Evolutionary conservation across 345 rosid genomes (phyloP).

Genomic region (Diplotaxis tenuifolia): DNA sequence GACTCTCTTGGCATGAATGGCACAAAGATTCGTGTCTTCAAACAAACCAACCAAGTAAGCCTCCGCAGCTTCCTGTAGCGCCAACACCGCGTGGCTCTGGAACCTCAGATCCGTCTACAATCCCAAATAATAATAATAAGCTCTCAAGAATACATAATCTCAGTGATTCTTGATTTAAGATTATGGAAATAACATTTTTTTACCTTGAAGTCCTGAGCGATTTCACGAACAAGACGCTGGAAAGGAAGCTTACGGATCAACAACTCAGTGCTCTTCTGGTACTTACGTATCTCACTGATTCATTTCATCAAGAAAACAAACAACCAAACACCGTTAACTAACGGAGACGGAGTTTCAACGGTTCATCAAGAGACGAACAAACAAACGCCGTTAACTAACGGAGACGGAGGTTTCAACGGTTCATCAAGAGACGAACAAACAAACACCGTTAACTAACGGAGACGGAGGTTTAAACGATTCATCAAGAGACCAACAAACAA

Average conservation of each 20-base stretch:
- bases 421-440: too few relatives aligned
- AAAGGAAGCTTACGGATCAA: slow-evolving; percentile 71
- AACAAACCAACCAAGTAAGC: slow-evolving; percentile 73
- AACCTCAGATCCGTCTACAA: slow-evolving; percentile 62
- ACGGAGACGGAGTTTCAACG: too few relatives aligned
- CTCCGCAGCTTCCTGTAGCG: slow-evolving; percentile 77
- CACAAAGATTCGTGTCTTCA: slow-evolving; percentile 53
- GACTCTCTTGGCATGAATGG: slow-evolving; percentile 67
- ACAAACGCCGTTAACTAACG: too few relatives aligned
- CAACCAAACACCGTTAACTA: too few relatives aligned
- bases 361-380: too few relatives aligned
- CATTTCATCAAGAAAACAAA: too few relatives aligned
- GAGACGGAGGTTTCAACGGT: too few relatives aligned
- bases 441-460: not conserved
- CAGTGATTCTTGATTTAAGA: not conserved
- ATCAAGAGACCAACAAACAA: too few relatives aligned
- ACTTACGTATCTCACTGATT: slow-evolving; percentile 53
- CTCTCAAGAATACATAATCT: not conserved
- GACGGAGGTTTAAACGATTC: not conserved
- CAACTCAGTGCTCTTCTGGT: slow-evolving; percentile 68
- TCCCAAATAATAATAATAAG: not conserved
- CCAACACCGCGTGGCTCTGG: slow-evolving; percentile 75
- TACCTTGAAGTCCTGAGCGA: slow-evolving; percentile 64
- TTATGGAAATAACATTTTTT: too few relatives aligned
- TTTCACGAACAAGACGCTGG: slow-evolving; percentile 75